phyloP scores from a whole-genome alignment of 371 early-diverging fungal species.

The Batrachochytrium dendrobatidis region DNA sequence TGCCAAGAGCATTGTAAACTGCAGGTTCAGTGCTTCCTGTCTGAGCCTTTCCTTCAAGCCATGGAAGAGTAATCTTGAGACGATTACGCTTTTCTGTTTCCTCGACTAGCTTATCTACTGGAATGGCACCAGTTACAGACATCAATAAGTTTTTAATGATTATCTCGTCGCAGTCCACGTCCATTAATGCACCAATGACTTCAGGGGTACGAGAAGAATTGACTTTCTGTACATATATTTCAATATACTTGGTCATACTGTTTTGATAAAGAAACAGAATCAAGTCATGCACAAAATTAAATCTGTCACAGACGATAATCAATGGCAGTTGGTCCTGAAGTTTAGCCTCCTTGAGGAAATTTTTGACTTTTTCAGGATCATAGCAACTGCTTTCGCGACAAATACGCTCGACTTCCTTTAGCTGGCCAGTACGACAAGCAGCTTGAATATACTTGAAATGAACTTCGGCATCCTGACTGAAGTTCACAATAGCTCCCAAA shows the following conservation, averaged over 20 bases:
- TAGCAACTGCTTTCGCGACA: conserved; percentile 92
- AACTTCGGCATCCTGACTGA: conserved; percentile 88
- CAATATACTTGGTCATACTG: conserved; percentile 88
- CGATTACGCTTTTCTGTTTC: conserved; percentile 94
- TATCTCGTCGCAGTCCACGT: conserved; percentile 94
- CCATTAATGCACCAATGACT: conserved; percentile 93
- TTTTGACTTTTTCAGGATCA: conserved; percentile 96
- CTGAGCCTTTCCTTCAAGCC: conserved; percentile 80
- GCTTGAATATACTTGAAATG: conserved; percentile 98
- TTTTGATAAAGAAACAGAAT: conserved; percentile 92
- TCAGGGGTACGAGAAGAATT: conserved; percentile 90
- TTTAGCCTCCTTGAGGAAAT: conserved; percentile 94
- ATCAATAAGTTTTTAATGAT: conserved; percentile 81
- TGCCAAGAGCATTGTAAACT: conserved; percentile 94
- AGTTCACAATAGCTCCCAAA: conserved; percentile 89
- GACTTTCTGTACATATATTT: conserved; percentile 96
- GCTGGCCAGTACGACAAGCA: conserved; percentile 85
- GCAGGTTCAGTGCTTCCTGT: conserved; percentile 80
- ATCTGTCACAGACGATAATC: conserved; percentile 96
- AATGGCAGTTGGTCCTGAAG: conserved; percentile 91
- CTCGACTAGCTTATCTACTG: conserved; percentile 80
- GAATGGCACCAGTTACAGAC: conserved; percentile 68
- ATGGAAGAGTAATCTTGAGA: conserved; percentile 89
- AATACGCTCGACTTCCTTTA: conserved; percentile 95
- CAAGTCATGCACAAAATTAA: conserved; percentile 93